Evolutionary conservation across 176 grass and related monocot species (phyloP).

Genomic region (Paspalum notatum): DNA sequence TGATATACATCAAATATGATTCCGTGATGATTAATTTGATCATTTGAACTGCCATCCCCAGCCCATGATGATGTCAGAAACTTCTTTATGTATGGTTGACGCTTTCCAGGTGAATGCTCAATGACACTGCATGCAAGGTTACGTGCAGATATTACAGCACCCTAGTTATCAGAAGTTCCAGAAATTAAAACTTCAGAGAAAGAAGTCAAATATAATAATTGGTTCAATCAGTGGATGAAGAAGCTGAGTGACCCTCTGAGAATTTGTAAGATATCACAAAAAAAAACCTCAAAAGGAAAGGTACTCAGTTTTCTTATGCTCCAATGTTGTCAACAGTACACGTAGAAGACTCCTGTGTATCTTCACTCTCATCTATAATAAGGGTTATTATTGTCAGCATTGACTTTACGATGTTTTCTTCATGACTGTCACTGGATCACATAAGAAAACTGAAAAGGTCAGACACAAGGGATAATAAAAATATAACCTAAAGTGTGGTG

Average conservation of each 20-base stretch:
- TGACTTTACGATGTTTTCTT: constrained; percentile 71
- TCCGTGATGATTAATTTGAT: constrained; percentile 75
- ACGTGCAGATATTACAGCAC: constrained; percentile 58
- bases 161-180: constrained; percentile 61
- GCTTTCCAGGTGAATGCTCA: constrained; percentile 80
- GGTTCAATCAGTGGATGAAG: neutral
- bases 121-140: constrained; percentile 85
- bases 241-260: neutral
- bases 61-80: constrained; percentile 84
- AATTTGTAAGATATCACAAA: constrained; percentile 2
- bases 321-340: constrained; percentile 79
- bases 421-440: constrained; percentile 76
- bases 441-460: constrained; percentile 32
- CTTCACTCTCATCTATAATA: constrained; percentile 95
- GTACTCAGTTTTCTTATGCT: constrained; percentile 66
- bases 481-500: neutral
- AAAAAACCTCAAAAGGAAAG: constrained; percentile 29
- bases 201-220: constrained; percentile 16
- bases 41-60: constrained; percentile 67
- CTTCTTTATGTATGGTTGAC: constrained; percentile 84
- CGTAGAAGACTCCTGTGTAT: constrained; percentile 79
- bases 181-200: constrained; percentile 36
- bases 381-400: constrained; percentile 96
- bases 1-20: constrained; percentile 91
- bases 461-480: constrained; percentile 44